These are phyloP conservation scores for Metschnikowia lunata DNA, from an alignment of 805 yeast species.

Conservation along the genomic window DNA sequence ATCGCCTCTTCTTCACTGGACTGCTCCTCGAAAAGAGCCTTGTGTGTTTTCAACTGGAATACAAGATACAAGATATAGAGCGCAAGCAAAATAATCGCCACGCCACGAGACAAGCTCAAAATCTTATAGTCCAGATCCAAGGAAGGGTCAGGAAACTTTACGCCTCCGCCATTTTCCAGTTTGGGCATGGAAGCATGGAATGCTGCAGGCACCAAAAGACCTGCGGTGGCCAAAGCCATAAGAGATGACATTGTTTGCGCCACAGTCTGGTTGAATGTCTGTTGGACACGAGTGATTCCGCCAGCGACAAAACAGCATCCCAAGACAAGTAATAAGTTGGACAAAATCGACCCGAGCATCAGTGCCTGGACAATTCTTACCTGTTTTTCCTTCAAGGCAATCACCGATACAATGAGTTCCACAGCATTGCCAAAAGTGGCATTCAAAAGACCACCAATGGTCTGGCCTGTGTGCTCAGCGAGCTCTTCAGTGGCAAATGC, in stretches of 20 bases:
- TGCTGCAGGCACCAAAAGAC: constrained; percentile 91
- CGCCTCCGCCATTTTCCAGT: constrained; percentile 31
- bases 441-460: constrained; percentile 88
- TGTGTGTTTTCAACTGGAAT: constrained; percentile 89
- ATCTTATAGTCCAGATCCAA: constrained; percentile 45
- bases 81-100: constrained; percentile 70
- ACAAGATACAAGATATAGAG: constrained; percentile 75
- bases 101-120: constrained; percentile 76
- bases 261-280: constrained; percentile 88
- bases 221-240: constrained; percentile 85
- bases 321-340: constrained; percentile 81
- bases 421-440: constrained; percentile 99
- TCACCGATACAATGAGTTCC: constrained; percentile 88
- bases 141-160: constrained; percentile 36
- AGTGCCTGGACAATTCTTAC: constrained; percentile 94
- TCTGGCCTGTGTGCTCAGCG: constrained; percentile 82
- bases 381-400: constrained; percentile 82
- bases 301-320: constrained; percentile 97
- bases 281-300: constrained; percentile 81
- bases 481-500: constrained; percentile 94
- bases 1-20: constrained; percentile 40
- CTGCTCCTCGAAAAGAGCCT: constrained; percentile 61
- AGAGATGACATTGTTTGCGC: constrained; percentile 97
- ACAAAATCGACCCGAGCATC: constrained; percentile 90
- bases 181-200: constrained; percentile 75